Evolutionary conservation across 2,329 filamentous ascomycete species (phyloP).

Genomic region (Hypoxylon sp.): DNA sequence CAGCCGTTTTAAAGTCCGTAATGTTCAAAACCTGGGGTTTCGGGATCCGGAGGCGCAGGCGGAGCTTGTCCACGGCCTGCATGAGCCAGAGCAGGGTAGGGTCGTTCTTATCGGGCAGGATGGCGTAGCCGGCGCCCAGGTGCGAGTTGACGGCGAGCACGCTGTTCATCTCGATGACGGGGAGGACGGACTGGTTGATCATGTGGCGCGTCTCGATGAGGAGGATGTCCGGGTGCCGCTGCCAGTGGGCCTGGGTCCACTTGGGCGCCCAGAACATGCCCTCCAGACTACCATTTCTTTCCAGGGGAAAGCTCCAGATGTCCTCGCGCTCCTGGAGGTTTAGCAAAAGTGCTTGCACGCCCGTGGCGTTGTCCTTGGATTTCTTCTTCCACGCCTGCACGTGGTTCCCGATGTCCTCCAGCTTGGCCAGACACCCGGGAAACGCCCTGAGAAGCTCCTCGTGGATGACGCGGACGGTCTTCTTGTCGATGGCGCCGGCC

Average conservation of each 20-base stretch:
- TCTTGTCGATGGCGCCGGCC: conserved; percentile 37
- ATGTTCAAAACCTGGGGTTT: conserved; percentile 40
- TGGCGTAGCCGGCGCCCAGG: conserved; percentile 42
- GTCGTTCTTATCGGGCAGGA: conserved; percentile 43
- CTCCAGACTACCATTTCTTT: conserved; percentile 37
- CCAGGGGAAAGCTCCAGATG: conserved; percentile 40
- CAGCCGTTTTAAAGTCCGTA: conserved; percentile 43
- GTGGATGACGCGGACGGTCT: conserved; percentile 38
- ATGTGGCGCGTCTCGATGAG: conserved; percentile 42
- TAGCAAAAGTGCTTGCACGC: conserved; percentile 41
- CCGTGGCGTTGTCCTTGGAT: conserved; percentile 41
- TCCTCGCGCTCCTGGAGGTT: conserved; percentile 41
- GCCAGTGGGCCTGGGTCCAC: conserved; percentile 41
- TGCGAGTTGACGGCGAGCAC: conserved; percentile 38
- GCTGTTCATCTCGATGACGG: conserved; percentile 43
- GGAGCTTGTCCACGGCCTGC: conserved; percentile 40
- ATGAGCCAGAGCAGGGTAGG: conserved; percentile 41
- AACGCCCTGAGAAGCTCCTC: conserved; percentile 37
- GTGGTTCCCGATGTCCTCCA: conserved; percentile 42
- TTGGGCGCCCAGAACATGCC: conserved; percentile 44
- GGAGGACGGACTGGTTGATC: conserved; percentile 40
- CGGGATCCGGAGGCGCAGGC: conserved; percentile 38
- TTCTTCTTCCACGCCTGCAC: conserved; percentile 43
- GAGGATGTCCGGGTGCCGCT: conserved; percentile 42
- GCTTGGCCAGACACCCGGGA: conserved; percentile 37